Conservation (phyloP, 257 asterid species). For the Forsythia viridissima region DNA sequence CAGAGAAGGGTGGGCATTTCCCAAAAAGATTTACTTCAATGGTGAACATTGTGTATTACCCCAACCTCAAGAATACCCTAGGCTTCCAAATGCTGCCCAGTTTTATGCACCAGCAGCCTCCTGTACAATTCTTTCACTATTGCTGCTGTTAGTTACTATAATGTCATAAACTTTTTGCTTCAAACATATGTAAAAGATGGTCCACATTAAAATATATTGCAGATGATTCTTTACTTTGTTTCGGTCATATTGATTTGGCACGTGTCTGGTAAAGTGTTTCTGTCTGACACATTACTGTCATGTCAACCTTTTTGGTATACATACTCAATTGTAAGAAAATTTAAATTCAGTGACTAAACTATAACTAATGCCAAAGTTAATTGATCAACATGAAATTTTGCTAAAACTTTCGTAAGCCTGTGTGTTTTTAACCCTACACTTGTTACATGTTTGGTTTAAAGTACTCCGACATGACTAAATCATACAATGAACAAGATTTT, state of each 20-base stretch:
- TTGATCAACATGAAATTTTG: no score
- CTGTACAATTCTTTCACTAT: constrained; percentile 2
- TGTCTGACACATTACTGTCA: neutral
- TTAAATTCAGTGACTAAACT: no score
- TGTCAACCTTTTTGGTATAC: no score
- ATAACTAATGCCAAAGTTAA: no score
- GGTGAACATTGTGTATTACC: constrained; percentile 82
- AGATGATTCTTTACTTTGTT: neutral
- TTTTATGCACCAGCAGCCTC: constrained; percentile 16
- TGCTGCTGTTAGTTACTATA: constrained; percentile 15
- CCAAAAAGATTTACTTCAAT: constrained; percentile 65
- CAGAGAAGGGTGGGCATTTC: constrained; percentile 79
- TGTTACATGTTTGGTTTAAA: no score
- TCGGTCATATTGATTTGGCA: no score
- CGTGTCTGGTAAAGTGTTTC: no score
- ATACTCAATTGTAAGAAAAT: no score
- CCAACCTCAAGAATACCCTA: constrained; percentile 57
- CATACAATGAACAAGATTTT: no score
- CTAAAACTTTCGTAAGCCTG: no score
- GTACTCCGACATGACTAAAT: no score
- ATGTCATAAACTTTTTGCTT: constrained; percentile 15
- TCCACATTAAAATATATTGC: neutral
- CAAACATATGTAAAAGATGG: neutral
- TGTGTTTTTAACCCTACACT: no score
- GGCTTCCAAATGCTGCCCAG: constrained; percentile 47